Percentiles rank a stretch among this genome's conserved stretches.
Evolutionary conservation across 306 rosid species (phyloP).

Genomic region (Mimosa bimucronata): DNA sequence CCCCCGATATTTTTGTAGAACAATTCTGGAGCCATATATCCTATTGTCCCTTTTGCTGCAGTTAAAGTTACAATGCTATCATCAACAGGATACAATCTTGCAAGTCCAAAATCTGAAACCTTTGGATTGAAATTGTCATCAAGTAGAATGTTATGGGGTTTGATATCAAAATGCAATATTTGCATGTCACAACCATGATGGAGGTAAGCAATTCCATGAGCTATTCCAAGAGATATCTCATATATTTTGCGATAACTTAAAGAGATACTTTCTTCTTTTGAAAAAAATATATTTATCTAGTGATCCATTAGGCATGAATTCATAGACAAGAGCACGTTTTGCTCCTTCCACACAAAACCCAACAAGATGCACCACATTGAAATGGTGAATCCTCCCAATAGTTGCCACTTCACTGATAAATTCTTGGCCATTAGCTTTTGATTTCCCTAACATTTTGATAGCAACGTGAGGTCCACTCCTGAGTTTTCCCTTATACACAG

Average conservation of each 20-base stretch:
- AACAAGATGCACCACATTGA: neutral
- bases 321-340: conserved; percentile 17
- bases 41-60: neutral
- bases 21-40: neutral
- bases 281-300: too few relatives aligned
- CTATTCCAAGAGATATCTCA: neutral
- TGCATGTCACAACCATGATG: neutral
- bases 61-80: neutral
- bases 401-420: conserved; percentile 34
- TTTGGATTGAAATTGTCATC: neutral
- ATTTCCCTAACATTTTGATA: conserved; percentile 32
- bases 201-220: neutral
- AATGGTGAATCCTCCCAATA: neutral
- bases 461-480: conserved; percentile 12
- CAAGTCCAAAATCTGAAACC: neutral
- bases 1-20: neutral
- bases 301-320: neutral
- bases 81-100: neutral
- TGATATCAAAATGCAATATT: neutral
- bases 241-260: too few relatives aligned
- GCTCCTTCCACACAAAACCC: conserved; percentile 33
- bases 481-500: conserved; percentile 36
- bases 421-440: conserved; percentile 38
- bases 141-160: neutral
- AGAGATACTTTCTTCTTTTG: too few relatives aligned